Base-by-base conservation (phyloP, 352 stramenopile species). In the Pythium brassicae region DNA sequence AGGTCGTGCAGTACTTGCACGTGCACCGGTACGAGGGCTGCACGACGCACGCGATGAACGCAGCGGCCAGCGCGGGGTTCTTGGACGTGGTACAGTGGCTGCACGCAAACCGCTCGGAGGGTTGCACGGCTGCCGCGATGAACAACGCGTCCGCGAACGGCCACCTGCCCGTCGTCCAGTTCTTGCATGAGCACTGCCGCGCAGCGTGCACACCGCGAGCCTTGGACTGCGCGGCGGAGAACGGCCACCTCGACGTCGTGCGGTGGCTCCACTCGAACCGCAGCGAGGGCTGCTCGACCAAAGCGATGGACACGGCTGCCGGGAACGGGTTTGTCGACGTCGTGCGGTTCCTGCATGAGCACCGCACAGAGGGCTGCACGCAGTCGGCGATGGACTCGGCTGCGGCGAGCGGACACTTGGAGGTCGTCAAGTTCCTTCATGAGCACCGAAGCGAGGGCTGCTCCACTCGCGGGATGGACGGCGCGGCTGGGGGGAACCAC, bases 1-100 rank as follows among this genome's bases (percentile, higher is more conserved):
- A 74, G 23, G 66, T 70, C 4, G 46, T 81, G n/a, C 53, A 65
- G 44, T 78, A 63, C 53, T 56, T 83, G 14, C 67, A 71, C n/a
- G 34, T 61, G 20, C 44, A 76, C 65, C 32, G 45, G 62, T 26
- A 39, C 47, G 47, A n/a, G 14, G 47, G 46, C 17, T 62, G 69
- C 22, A 69, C 69, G 48, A 27, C n/a, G 22, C 53, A 45, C 19
- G 53, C 53, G 27, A 58, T 58, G 53, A 58, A 58, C 29, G 26
- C 40, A 2, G 42, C 40, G 17, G 53, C 53, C 3, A 17, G 40
- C 20, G 44, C 40, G 2, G 53, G 53, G 0, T 19, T 44, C 43
- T 22, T 58, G 22, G n/a, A 51, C 8, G 26, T 58, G 22, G 53
- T 58, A 4, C 40, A 58, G 40, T 58, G 40, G 40, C 20, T 58